A percentile compares a stretch with the other conserved stretches of the same genome.
phyloP scores from a whole-genome alignment of 2,329 filamentous ascomycete species.

The Verticillium isaacii region DNA sequence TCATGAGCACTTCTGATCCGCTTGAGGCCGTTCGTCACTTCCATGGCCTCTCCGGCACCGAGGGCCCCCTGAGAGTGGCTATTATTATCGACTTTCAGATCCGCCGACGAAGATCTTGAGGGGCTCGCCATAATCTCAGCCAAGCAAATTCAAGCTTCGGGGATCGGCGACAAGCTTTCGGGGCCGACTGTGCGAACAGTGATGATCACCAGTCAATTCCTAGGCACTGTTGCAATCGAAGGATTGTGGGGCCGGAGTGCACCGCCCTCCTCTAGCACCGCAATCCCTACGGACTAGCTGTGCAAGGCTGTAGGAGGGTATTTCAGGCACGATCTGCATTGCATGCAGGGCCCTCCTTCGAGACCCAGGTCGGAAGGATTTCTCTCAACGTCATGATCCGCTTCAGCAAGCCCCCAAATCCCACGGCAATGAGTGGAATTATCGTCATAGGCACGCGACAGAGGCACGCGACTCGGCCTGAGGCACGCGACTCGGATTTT shows the following conservation, averaged over 20 bases:
- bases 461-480: background rate
- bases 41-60: background rate
- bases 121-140: background rate
- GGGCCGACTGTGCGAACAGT: background rate
- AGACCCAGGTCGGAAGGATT: background rate
- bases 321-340: background rate
- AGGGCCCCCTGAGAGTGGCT: background rate
- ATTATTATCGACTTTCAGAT: background rate
- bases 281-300: background rate
- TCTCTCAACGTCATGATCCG: background rate
- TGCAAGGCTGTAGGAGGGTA: too few species aligned
- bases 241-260: background rate
- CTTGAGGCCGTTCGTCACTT: background rate
- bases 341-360: background rate
- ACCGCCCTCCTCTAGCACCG: background rate
- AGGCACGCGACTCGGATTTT: background rate
- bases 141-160: background rate
- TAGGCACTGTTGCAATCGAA: background rate
- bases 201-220: background rate
- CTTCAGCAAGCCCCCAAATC: background rate
- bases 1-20: background rate
- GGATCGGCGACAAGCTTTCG: background rate
- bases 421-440: background rate
- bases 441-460: background rate
- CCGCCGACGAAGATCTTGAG: background rate